A percentile compares a stretch with the other conserved stretches of the same genome.
These are phyloP conservation scores for Collybia nuda DNA, from an alignment of 768 basidiomycete genomes.

Conservation along the genomic window DNA sequence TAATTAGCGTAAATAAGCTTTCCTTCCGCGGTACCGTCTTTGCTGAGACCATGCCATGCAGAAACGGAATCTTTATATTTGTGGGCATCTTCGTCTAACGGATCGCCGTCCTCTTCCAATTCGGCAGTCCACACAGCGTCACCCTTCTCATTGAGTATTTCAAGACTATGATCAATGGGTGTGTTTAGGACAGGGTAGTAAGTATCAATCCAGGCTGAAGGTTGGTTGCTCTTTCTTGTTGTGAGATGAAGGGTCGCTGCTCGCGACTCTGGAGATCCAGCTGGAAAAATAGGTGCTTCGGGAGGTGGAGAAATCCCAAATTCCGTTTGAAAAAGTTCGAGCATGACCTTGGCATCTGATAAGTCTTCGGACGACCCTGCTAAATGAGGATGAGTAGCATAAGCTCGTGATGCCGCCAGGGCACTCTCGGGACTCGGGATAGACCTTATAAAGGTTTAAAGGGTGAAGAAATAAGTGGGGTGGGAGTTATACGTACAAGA, in stretches of 20 bases:
- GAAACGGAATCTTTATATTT: slow-evolving; percentile 67
- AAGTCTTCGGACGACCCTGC: slow-evolving; percentile 66
- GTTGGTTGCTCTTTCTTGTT: slow-evolving; percentile 37
- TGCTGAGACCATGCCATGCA: slow-evolving; percentile 86
- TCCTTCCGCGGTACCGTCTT: slow-evolving; percentile 72
- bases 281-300: slow-evolving; percentile 61
- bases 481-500: slow-evolving; percentile 16
- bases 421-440: slow-evolving; percentile 61
- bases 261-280: slow-evolving; percentile 68
- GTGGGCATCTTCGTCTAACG: slow-evolving; percentile 69
- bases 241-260: slow-evolving; percentile 62
- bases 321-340: slow-evolving; percentile 66
- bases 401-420: slow-evolving; percentile 51
- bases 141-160: slow-evolving; percentile 61
- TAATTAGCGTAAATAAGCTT: slow-evolving; percentile 79
- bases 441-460: slow-evolving; percentile 33
- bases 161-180: slow-evolving; percentile 64
- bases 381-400: slow-evolving; percentile 70
- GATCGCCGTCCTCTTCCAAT: slow-evolving; percentile 68
- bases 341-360: slow-evolving; percentile 63
- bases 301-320: slow-evolving; percentile 48
- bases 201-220: slow-evolving; percentile 79
- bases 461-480: neutral
- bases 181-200: slow-evolving; percentile 91
- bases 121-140: slow-evolving; percentile 65